phyloP scores from a whole-genome alignment of 192 early-diverging fungal genomes.

The Coemansia sp. region DNA sequence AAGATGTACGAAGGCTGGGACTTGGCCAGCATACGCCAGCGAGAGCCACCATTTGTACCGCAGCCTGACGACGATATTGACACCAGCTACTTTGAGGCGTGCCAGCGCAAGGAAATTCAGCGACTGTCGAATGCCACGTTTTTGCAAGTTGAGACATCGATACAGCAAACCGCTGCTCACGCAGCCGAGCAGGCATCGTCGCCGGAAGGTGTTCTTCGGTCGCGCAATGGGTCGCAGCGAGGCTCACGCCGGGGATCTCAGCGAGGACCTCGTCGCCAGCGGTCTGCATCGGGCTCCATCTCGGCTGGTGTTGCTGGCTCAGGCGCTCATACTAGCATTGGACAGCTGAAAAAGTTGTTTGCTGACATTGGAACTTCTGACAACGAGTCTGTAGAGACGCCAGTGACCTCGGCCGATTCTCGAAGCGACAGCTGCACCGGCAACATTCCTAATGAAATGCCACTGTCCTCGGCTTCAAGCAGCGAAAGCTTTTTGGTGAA shows the following conservation, averaged over 20 bases:
- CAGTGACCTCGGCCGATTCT: neutral
- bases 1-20: constrained; percentile 75
- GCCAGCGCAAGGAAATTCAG: constrained; percentile 76
- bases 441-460: neutral
- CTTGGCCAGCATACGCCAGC: constrained; percentile 72
- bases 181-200: constrained; percentile 14
- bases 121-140: constrained; percentile 67
- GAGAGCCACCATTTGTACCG: constrained; percentile 83
- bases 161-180: neutral
- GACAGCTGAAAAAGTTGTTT: constrained; percentile 53
- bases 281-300: constrained; percentile 21
- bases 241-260: constrained; percentile 29
- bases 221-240: constrained; percentile 18
- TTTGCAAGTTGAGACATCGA: constrained; percentile 23
- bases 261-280: constrained; percentile 20
- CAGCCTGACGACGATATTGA: constrained; percentile 76
- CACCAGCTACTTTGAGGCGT: constrained; percentile 91
- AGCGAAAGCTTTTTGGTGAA: constrained; percentile 31
- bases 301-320: neutral
- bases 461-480: constrained; percentile 20
- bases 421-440: neutral
- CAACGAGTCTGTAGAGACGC: neutral
- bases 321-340: constrained; percentile 18
- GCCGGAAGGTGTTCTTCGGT: neutral
- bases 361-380: constrained; percentile 6